Evolutionary conservation across 2,329 filamentous ascomycete genomes (phyloP), one percentile per base, ranked within the genome.

Genomic region (Ophiosphaerella korrae): DNA sequence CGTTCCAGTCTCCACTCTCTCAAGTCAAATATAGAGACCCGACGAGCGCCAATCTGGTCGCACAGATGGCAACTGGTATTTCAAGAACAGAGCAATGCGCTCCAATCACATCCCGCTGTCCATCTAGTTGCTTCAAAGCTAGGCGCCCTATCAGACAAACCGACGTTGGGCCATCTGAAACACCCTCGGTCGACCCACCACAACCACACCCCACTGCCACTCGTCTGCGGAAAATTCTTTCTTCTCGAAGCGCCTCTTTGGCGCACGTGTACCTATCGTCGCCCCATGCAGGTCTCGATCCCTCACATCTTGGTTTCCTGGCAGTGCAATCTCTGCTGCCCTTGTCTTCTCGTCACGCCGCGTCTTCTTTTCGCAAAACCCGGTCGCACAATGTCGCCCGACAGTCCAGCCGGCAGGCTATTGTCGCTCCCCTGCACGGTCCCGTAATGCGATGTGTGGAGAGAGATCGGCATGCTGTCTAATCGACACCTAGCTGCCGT

Each of bases 261-360:
- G 58, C 59, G 42, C 64, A 54, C 60, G 47, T 45, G 59, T 53
- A 61, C 71, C 70, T 71, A 57, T 73, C 63, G 62, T 71, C 62
- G 63, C 52, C 52, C 64, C 39, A 54, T 58, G 54, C 63, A 46
- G 55, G 53, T 37, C 50, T 38, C 26, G 36, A 52, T 62, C 54
- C 45, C 62, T 50, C 48, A 67, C 67, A 34, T 45, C 49, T 50
- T 52, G 47, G 50, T 54, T 46, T 47, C 55, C 57, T 57, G 34
- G 55, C 46, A 18, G 42, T 47, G 50, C 57, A 35, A 45, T 52
- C 23, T 57, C 48, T 29, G 47, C 55, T 51, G 48, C 48, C 48
- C 51, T 52, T 49, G 46, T 51, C 42, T 47, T 52, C 31, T 50
- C 42, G 51, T 54, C 57, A 52, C 60, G 62, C 62, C 58, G 60